phyloP scores from a whole-genome alignment of 2,329 filamentous ascomycete species.

The Epichloe elymi region DNA sequence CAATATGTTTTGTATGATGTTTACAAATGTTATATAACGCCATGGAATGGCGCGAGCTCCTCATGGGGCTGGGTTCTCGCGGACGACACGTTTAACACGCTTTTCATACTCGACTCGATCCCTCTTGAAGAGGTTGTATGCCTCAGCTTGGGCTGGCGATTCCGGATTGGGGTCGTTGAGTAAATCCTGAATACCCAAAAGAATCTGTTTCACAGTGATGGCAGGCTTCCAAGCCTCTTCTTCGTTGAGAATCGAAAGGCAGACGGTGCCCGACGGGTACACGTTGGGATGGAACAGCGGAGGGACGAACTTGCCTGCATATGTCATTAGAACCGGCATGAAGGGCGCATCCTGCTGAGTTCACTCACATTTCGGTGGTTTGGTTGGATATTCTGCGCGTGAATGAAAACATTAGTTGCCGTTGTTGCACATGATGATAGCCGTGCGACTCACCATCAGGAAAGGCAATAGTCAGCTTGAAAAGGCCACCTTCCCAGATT shows the following conservation, averaged over 20 bases:
- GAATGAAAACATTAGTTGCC: neutral
- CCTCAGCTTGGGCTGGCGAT: conserved; percentile 90
- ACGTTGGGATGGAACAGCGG: conserved; percentile 98
- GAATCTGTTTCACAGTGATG: conserved; percentile 96
- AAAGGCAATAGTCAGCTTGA: conserved; percentile 87
- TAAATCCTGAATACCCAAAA: conserved; percentile 89
- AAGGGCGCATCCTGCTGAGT: neutral
- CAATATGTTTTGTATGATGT: conserved; percentile 11
- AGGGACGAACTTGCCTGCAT: conserved; percentile 80
- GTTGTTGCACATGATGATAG: neutral
- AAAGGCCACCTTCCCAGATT: conserved; percentile 93
- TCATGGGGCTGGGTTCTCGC: conserved; percentile 71
- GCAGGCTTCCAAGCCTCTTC: conserved; percentile 98
- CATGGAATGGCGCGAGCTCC: conserved; percentile 6
- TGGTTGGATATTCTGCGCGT: conserved; percentile 80
- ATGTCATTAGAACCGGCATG: neutral
- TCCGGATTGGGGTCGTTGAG: conserved; percentile 95
- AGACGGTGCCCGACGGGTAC: conserved; percentile 95
- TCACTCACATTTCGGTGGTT: conserved; percentile 87
- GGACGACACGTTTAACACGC: conserved; percentile 74
- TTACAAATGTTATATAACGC: neutral
- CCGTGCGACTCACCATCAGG: conserved; percentile 60
- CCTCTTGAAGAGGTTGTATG: conserved; percentile 93
- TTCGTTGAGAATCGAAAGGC: conserved; percentile 92
- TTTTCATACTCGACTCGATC: conserved; percentile 79